These are phyloP conservation scores for Cladosporium sp. DNA, from an alignment of 2,329 filamentous ascomycete species.

Conservation along the genomic window DNA sequence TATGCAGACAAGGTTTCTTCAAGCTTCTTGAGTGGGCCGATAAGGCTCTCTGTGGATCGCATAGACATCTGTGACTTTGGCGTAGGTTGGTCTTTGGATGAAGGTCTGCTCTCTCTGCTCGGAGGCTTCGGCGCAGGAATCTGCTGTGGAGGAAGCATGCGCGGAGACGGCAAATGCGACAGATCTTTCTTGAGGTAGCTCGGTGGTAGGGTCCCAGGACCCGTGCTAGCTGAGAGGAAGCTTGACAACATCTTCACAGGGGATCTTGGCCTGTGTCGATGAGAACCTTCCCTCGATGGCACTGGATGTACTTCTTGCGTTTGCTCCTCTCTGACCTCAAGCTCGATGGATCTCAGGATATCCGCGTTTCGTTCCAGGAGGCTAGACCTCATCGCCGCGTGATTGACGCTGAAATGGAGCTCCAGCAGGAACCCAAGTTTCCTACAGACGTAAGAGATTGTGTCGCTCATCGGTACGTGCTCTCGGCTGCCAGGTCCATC, in stretches of 20 bases:
- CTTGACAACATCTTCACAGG: conserved; percentile 86
- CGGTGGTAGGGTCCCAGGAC: conserved; percentile 33
- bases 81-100: conserved; percentile 26
- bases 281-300: conserved; percentile 2
- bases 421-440: conserved; percentile 22
- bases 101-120: conserved; percentile 31
- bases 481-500: conserved; percentile 69
- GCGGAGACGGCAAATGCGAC: conserved; percentile 22
- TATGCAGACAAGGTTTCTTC: conserved; percentile 84
- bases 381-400: conserved; percentile 57
- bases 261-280: conserved; percentile 56
- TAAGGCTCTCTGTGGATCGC: conserved; percentile 35
- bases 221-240: conserved; percentile 57
- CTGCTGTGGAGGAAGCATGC: conserved; percentile 21
- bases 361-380: conserved; percentile 74
- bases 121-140: conserved; percentile 30
- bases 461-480: conserved; percentile 64
- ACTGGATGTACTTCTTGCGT: conserved; percentile 21
- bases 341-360: conserved; percentile 59
- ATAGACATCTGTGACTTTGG: conserved; percentile 46
- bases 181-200: conserved; percentile 24
- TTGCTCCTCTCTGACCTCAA: conserved; percentile 40
- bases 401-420: conserved; percentile 61
- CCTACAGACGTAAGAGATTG: conserved; percentile 43
- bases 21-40: conserved; percentile 62